Evolutionary conservation across 345 rosid species (phyloP), one percentile per base, ranked within the genome.

Genomic region (Acer campestre): DNA sequence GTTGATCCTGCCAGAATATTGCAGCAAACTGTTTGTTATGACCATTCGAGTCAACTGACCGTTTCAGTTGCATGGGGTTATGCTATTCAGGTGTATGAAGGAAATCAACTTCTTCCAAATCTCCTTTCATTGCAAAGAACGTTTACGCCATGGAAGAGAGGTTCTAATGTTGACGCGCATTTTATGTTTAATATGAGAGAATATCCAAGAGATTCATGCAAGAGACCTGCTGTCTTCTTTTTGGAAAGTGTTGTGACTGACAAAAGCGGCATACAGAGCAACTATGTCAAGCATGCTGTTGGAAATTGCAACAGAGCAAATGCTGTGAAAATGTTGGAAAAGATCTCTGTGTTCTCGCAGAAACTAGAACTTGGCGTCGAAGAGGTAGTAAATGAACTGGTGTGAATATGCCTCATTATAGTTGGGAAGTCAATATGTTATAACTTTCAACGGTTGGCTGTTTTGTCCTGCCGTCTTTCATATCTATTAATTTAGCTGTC

Each of bases 21-120:
- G 84, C 99, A 92, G 83, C 96, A 95, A 82, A 87, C 84, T 23
- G 94, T 94, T 73, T 94, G 98, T 76, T 94, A 94, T 82, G 95
- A 93, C 75, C 86, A 71, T 29, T 29, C 22, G 31, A 86, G 82
- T 80, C 79, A 74, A 29, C 84, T 93, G 79, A 89, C 94, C 3
- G 82, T 91, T 71, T 93, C 94, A 17, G 90, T 92, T 78, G 90
- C 93, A 10, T 95, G 97, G 99, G 98, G 99, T 48, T 93, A 93
- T 76, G 94, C 96, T 7, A 56, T 95, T 84, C 94, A 89, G 89
- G 88, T 93, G 49, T 84, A 85, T 38, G 90, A 92, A 80, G 94
- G 97, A 62, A 90, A 93, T 75, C 80, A 78, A 71, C 88, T 88
- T 42, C 94, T 95, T 49, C 98, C 94, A 0, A 93, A 89, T 83